Conservation (phyloP, 768 basidiomycete genomes). For the Nevesoporus exiguus region DNA sequence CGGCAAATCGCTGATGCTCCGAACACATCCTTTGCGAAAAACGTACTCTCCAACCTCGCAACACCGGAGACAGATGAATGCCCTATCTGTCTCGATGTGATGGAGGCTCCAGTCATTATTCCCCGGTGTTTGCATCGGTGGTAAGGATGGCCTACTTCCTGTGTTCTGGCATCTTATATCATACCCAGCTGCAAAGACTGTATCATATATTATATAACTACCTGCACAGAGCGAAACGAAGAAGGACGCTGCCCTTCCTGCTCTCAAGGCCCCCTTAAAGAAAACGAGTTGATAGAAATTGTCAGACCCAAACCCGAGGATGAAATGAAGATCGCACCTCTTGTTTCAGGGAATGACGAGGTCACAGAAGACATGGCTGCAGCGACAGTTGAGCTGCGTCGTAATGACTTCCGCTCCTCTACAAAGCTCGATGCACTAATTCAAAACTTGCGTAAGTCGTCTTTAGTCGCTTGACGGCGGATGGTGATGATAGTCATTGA, state of each 20-base stretch:
- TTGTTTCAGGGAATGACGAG: slow-evolving; percentile 11
- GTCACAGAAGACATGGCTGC: slow-evolving; percentile 24
- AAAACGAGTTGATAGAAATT: slow-evolving; percentile 62
- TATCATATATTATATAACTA: slow-evolving; percentile 67
- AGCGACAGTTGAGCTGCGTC: slow-evolving; percentile 55
- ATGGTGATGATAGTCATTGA: neutral
- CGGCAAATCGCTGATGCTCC: slow-evolving; percentile 26
- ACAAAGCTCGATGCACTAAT: slow-evolving; percentile 88
- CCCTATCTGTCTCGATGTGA: slow-evolving; percentile 76
- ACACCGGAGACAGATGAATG: slow-evolving; percentile 62
- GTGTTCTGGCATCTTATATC: neutral
- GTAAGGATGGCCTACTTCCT: slow-evolving; percentile 37
- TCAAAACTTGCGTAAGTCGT: slow-evolving; percentile 57
- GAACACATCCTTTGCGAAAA: slow-evolving; percentile 52
- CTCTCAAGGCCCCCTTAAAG: slow-evolving; percentile 61
- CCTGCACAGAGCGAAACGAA: slow-evolving; percentile 66
- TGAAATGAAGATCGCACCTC: neutral
- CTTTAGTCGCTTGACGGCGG: neutral
- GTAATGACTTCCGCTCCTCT: slow-evolving; percentile 84
- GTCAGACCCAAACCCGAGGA: slow-evolving; percentile 33
- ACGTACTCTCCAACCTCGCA: slow-evolving; percentile 59
- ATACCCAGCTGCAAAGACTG: slow-evolving; percentile 82
- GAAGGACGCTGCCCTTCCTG: slow-evolving; percentile 81
- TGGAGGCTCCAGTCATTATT: slow-evolving; percentile 66
- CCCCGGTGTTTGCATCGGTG: slow-evolving; percentile 76